Percentiles rank a stretch among this genome's conserved stretches.
Evolutionary conservation across 2,329 filamentous ascomycete species (phyloP).

Genomic region (Mariannaea sp.): DNA sequence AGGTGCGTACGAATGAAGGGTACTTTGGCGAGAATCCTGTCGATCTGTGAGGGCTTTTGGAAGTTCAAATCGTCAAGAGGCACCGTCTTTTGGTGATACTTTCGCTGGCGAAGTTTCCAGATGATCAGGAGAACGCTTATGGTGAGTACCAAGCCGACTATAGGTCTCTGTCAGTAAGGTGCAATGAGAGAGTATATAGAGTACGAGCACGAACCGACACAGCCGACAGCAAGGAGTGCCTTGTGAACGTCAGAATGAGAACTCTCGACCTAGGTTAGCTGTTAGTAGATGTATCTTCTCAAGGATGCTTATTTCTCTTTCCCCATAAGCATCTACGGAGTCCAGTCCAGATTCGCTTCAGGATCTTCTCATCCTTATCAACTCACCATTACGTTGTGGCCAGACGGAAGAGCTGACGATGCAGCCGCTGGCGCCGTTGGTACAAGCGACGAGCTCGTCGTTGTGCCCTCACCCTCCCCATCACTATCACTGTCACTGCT

Average conservation of each 20-base stretch:
- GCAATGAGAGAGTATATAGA: not conserved
- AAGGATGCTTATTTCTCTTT: not conserved
- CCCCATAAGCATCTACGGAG: not conserved
- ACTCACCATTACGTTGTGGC: slow-evolving; percentile 25
- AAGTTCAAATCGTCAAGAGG: slow-evolving; percentile 29
- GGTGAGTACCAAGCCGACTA: slow-evolving; percentile 31
- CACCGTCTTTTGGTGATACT: slow-evolving; percentile 11
- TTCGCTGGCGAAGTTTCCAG: slow-evolving; percentile 30
- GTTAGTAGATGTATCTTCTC: slow-evolving; percentile 2
- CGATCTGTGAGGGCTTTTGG: slow-evolving; percentile 29
- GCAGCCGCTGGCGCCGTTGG: not conserved
- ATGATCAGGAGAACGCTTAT: slow-evolving; percentile 29
- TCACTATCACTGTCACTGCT: slow-evolving; percentile 21
- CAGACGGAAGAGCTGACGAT: not conserved
- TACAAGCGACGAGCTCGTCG: slow-evolving; percentile 7
- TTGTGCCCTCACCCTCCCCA: slow-evolving; percentile 1
- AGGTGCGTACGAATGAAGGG: slow-evolving; percentile 45
- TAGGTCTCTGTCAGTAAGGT: slow-evolving; percentile 9
- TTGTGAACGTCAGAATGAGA: slow-evolving; percentile 34
- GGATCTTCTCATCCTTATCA: not conserved
- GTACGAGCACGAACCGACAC: slow-evolving; percentile 27
- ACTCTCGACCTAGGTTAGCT: slow-evolving; percentile 16
- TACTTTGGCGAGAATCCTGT: slow-evolving; percentile 39
- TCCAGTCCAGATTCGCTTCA: not conserved
- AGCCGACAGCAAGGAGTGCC: slow-evolving; percentile 32